Base-by-base conservation (phyloP, 345 rosid species). In the Litchi chinensis region DNA sequence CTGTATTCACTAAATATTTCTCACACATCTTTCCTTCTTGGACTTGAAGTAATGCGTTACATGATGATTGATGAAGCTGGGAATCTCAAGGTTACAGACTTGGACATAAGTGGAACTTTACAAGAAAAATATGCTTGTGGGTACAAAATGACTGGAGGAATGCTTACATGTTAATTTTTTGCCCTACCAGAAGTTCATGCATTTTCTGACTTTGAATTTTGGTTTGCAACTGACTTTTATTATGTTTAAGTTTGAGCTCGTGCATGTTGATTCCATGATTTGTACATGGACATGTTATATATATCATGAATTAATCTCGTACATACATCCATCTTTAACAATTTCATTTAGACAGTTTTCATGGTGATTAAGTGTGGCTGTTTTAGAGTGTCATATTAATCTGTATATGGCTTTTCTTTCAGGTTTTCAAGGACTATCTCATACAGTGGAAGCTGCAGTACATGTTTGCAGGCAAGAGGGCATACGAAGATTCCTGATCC, bases 51-150 rank as follows among this genome's bases (percentile, higher is more conserved):
- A 90, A 90, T 70, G 87, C 88, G 44, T 79, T 90, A 32, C 92
- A 69, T 75, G 92, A 87, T 78, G 37, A 32, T 32, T 32, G 37
- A 32, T 3, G 92, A 89, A 81, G 85, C 93, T 0, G 92, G 92
- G 16, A 92, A 85, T 73, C 86, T 90, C 41, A 90, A 90, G 85
- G 93, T 87, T 43, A 90, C 93, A 40, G 93, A 87, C 83, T 90
- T 90, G 69, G 92, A 92, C 80, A 79, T 91, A 63, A 91, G 94
- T 87, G 89, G 87, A 81, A 82, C 87, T 82, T 87, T 85, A 3
- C 88, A 86, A 77, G 86, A 85, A 71, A 91, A 87, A 73, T 92
- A 91, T 89, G 69, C 83, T 22, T 39, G 75, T 48, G 82, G 89
- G 50, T 91, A 91, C 80, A 87, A 86, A 74, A 89, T 89, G 92